These are phyloP conservation scores for Telfairia occidentalis DNA, from an alignment of 331 rosid species.

Conservation along the genomic window DNA sequence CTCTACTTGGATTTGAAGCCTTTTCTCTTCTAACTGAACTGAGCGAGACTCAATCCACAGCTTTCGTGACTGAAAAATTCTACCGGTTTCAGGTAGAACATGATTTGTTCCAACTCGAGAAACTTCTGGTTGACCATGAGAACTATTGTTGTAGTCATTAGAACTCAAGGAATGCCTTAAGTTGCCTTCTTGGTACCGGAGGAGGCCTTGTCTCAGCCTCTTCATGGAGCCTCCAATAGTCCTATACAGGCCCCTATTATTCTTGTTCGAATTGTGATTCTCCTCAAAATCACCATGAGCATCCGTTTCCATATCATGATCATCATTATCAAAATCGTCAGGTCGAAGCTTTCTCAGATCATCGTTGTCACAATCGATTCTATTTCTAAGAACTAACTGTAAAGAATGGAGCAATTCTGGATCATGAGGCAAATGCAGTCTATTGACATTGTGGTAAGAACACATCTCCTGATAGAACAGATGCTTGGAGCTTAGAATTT, in stretches of 20 bases:
- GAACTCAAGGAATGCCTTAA: constrained; percentile 33
- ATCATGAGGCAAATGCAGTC: constrained; percentile 76
- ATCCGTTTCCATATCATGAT: constrained; percentile 48
- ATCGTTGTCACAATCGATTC: constrained; percentile 51
- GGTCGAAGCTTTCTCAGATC: constrained; percentile 39
- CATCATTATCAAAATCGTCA: constrained; percentile 60
- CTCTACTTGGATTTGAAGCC: constrained; percentile 54
- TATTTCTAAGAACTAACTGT: constrained; percentile 53
- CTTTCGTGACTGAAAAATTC: constrained; percentile 42
- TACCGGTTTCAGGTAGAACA: constrained; percentile 36
- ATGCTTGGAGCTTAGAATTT: constrained; percentile 74
- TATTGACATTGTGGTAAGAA: constrained; percentile 69
- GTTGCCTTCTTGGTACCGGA: constrained; percentile 31
- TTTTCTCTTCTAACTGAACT: constrained; percentile 71
- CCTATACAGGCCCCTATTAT: constrained; percentile 30
- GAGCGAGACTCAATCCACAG: constrained; percentile 56
- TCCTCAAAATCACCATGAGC: constrained; percentile 51
- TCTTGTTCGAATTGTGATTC: constrained; percentile 37
- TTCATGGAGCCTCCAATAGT: constrained; percentile 29
- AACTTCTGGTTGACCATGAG: constrained; percentile 25
- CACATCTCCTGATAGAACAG: constrained; percentile 86
- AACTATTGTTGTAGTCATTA: constrained; percentile 32
- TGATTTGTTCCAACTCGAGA: constrained; percentile 34
- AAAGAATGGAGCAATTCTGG: constrained; percentile 56
- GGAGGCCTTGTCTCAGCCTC: constrained; percentile 39